Evolutionary conservation across 2,329 filamentous ascomycete species (phyloP).

Genomic region (Colletotrichum noveboracense): DNA sequence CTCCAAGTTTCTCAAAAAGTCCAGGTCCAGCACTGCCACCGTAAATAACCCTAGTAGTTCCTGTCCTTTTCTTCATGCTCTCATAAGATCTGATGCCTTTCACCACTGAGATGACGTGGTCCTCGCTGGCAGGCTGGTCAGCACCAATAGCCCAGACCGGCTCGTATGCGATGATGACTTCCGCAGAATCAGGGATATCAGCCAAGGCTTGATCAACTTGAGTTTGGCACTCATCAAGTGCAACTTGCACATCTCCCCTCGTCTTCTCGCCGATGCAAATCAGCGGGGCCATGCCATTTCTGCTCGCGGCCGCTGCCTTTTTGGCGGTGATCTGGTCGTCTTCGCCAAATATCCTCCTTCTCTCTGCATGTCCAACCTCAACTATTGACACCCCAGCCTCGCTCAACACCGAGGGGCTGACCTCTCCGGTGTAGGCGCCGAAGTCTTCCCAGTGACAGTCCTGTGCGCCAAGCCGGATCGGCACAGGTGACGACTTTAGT

Average conservation of each 20-base stretch:
- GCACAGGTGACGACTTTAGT: conserved; percentile 52
- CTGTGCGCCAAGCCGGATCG: conserved; percentile 70
- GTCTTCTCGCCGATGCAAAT: conserved; percentile 81
- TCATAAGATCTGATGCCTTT: conserved; percentile 63
- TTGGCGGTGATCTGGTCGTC: conserved; percentile 70
- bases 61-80: conserved; percentile 55
- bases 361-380: conserved; percentile 83
- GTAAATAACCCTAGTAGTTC: conserved; percentile 74
- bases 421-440: conserved; percentile 80
- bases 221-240: conserved; percentile 67
- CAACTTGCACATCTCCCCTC: conserved; percentile 53
- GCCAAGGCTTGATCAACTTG: conserved; percentile 71
- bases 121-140: conserved; percentile 70
- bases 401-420: conserved; percentile 71
- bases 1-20: conserved; percentile 70
- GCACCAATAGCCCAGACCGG: conserved; percentile 90
- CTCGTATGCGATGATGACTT: conserved; percentile 83
- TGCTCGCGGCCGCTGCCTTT: conserved; percentile 72
- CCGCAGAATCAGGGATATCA: conserved; percentile 64
- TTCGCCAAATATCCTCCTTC: conserved; percentile 74
- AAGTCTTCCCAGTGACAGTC: conserved; percentile 73
- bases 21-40: conserved; percentile 85
- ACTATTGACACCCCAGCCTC: conserved; percentile 75
- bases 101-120: conserved; percentile 76
- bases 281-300: conserved; percentile 76